Base-by-base conservation (phyloP, 441 rosid species). In the Populus hybrid region DNA sequence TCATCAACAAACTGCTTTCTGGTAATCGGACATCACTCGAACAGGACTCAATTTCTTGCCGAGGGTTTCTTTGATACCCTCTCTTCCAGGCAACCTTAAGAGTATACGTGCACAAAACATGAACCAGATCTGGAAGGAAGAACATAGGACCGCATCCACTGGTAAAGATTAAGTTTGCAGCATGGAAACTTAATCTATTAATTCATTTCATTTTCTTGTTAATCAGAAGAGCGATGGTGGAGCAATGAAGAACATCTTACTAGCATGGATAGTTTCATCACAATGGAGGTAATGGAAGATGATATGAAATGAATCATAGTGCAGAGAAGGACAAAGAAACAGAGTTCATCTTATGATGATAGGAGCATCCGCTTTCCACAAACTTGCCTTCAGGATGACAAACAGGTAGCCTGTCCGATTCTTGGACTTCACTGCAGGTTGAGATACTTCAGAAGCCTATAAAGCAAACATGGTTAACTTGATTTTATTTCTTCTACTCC, bases 391-490 rank as follows among this genome's bases (percentile, higher is more conserved):
- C 50, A 6, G 35, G 73, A 10, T 61, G 7, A 23, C 18, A n/a
- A 32, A 32, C 7, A 20, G 20, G 34, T 23, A 10, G 72, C 76
- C 24, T 54, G 66, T 1, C 34, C 0, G 63, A 18, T 35, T 4
- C 71, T 23, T 35, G 70, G 24, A 69, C 69, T 38, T 74, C 6
- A 73, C 67, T 73, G 80, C 75, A 82, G 69, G 80, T 80, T 76
- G 20, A 70, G 80, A 71, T 73, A 42, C 77, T 66, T 76, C 23
- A 72, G 6, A 61, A 75, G 64, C 81, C 85, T 78, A 76, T 3
- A 36, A 61, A 72, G 9, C 35, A 68, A 75, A 20, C 50, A 21
- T 21, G 12, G 16, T 10, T 34, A 34, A 6, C 36, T 34, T 34
- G 12, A 38, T 38, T 38, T 38, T 38, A 36, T 36, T 36, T 36